Evolutionary conservation across 495 filamentous ascomycete species (phyloP).

Genomic region (Aspergillus kassunensis): DNA sequence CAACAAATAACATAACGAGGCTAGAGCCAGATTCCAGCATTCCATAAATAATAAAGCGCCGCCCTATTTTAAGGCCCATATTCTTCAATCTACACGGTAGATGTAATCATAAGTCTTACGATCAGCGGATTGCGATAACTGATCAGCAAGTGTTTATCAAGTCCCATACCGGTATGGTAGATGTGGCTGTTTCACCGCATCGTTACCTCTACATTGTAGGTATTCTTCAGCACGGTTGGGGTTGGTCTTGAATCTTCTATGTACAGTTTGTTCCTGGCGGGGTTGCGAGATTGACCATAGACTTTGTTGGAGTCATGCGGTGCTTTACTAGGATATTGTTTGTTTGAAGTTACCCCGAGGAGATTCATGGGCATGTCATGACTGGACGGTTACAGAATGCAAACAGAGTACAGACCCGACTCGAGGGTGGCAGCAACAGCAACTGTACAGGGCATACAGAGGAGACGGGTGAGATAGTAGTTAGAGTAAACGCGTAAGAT

Average conservation of each 20-base stretch:
- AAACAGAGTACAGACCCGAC: background rate
- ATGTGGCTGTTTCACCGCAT: background rate
- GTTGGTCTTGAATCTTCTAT: background rate
- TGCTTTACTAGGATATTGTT: no score
- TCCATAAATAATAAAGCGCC: background rate
- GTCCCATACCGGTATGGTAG: no score
- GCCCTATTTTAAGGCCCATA: background rate
- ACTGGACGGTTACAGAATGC: no score
- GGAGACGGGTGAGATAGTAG: background rate
- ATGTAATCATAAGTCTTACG: constrained; percentile 1
- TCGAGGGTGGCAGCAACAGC: background rate
- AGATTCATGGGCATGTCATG: no score
- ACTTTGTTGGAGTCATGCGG: no score
- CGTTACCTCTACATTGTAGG: background rate
- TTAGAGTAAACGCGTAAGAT: background rate
- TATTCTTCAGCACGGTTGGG: constrained; percentile 6
- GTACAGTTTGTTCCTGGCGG: no score
- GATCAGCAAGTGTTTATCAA: background rate
- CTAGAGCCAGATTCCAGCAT: no score
- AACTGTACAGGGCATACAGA: no score
- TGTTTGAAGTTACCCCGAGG: no score
- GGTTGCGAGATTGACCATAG: no score
- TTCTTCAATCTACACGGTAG: constrained; percentile 10
- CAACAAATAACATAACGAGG: background rate
- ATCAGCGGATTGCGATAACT: background rate